A percentile compares a stretch with the other conserved stretches of the same genome.
These are phyloP conservation scores for Claviceps citrina DNA, from an alignment of 2,329 filamentous ascomycete genomes.

Conservation along the genomic window DNA sequence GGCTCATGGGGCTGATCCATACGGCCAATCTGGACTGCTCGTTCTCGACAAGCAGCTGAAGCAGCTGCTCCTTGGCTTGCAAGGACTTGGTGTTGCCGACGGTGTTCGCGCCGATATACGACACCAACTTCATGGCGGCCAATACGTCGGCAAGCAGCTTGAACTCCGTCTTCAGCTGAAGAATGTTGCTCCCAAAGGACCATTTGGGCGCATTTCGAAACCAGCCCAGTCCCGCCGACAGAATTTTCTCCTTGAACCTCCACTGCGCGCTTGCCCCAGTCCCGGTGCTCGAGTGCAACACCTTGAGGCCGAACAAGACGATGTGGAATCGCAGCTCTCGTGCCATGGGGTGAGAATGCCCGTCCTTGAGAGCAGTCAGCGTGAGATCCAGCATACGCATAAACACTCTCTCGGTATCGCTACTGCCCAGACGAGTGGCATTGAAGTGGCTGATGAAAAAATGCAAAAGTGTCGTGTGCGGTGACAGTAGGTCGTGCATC, in stretches of 20 bases:
- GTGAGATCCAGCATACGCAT: conserved; percentile 67
- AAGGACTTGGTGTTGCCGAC: conserved; percentile 47
- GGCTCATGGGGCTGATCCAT: conserved; percentile 72
- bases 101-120: conserved; percentile 39
- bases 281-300: conserved; percentile 58
- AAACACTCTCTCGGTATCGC: conserved; percentile 69
- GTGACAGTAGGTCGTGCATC: conserved; percentile 70
- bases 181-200: conserved; percentile 87
- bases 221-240: conserved; percentile 80
- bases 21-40: conserved; percentile 73
- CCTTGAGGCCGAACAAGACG: conserved; percentile 63
- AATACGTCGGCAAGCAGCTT: conserved; percentile 66
- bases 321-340: conserved; percentile 86
- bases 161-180: conserved; percentile 88
- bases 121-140: conserved; percentile 46
- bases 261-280: conserved; percentile 51
- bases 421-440: conserved; percentile 71
- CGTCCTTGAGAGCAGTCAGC: conserved; percentile 54
- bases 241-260: conserved; percentile 74
- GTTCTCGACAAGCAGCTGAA: conserved; percentile 65
- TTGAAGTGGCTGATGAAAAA: conserved; percentile 93
- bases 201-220: conserved; percentile 71
- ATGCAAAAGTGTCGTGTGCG: conserved; percentile 71
- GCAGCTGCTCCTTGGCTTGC: conserved; percentile 66
- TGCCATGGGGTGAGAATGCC: conserved; percentile 68